Evolutionary conservation across 108 stramenopile species (phyloP).

Genomic region (Cyclotella baltica): DNA sequence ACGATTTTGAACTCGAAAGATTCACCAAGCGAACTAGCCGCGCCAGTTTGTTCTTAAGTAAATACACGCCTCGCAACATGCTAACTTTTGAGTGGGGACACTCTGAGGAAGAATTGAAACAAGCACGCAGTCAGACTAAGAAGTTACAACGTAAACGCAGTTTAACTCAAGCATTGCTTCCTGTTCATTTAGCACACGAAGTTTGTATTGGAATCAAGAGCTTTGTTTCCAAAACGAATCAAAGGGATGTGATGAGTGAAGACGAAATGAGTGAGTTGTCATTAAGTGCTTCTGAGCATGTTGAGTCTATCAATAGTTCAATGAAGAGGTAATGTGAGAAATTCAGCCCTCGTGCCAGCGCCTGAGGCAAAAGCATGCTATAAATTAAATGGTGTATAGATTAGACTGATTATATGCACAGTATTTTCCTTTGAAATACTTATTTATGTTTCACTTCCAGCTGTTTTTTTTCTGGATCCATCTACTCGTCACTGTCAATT

Average conservation of each 20-base stretch:
- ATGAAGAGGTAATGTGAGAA: not conserved
- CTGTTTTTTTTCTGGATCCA: too few species aligned
- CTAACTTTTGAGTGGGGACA: constrained; percentile 43
- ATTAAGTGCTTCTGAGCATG: not conserved
- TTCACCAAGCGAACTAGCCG: constrained; percentile 7
- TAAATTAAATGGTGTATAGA: too few species aligned
- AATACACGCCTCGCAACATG: constrained; percentile 42
- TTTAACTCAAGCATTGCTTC: constrained; percentile 25
- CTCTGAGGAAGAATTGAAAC: constrained; percentile 43
- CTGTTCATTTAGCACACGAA: constrained; percentile 31
- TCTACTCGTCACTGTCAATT: too few species aligned
- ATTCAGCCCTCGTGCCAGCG: not conserved
- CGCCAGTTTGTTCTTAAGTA: constrained; percentile 23
- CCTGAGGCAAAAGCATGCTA: too few species aligned
- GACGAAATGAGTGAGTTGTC: constrained; percentile 19
- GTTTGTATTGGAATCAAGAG: constrained; percentile 27
- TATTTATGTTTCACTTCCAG: too few species aligned
- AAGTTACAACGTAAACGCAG: constrained; percentile 42
- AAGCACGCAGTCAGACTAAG: constrained; percentile 28
- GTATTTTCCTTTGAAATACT: too few species aligned
- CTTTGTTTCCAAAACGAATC: constrained; percentile 28
- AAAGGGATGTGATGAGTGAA: constrained; percentile 10
- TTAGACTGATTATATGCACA: too few species aligned
- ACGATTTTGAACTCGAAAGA: constrained; percentile 41
- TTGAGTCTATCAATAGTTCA: constrained; percentile 5